Percentiles rank a stretch among this genome's conserved stretches.
Conservation (phyloP, 768 basidiomycete genomes). For the Leccinellum rugosiceps region DNA sequence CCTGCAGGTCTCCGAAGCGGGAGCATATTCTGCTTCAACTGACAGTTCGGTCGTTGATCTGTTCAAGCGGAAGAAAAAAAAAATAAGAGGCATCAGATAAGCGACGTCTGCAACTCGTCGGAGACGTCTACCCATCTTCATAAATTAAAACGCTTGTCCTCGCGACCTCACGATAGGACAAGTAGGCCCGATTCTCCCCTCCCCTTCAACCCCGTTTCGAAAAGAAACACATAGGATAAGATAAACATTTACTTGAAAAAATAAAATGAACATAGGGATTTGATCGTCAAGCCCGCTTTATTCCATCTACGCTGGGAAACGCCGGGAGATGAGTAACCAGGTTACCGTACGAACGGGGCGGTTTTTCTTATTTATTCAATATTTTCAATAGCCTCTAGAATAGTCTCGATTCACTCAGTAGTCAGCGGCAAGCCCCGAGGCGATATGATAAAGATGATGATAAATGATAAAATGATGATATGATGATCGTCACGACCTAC, state of each 20-base stretch:
- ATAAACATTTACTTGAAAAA: not conserved
- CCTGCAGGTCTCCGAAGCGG: not conserved
- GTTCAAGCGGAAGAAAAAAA: not conserved
- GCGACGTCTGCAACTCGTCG: not conserved
- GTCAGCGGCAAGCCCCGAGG: not conserved
- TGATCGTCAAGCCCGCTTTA: not conserved
- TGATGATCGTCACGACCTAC: not conserved
- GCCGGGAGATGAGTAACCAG: not conserved
- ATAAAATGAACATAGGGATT: not conserved
- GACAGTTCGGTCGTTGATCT: not conserved
- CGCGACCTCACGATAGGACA: not conserved
- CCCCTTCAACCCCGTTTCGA: not conserved
- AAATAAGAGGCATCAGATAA: not conserved
- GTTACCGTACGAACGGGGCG: not conserved
- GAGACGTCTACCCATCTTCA: not conserved
- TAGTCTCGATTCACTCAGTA: not conserved
- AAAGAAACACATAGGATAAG: not conserved
- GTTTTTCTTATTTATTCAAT: not conserved
- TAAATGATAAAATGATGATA: not conserved
- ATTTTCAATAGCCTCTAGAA: not conserved
- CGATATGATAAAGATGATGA: not conserved
- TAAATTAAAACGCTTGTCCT: not conserved
- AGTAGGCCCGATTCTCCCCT: not conserved
- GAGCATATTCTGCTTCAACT: not conserved
- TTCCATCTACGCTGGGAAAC: not conserved